phyloP scores from a whole-genome alignment of 352 stramenopile species.

The Phytopythium chamaehyphon region DNA sequence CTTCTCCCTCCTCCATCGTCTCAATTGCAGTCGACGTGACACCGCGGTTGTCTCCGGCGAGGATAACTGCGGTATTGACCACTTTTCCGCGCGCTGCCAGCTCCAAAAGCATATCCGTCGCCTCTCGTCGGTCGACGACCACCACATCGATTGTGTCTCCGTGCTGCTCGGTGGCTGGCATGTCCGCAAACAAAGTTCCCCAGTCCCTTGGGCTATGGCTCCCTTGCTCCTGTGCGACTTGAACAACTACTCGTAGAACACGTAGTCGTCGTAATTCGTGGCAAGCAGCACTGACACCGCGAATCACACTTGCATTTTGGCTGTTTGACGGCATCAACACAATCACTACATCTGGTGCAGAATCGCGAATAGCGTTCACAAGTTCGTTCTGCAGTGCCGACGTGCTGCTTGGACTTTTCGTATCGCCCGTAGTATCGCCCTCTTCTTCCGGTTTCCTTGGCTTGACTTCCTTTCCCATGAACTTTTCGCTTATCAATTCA shows the following conservation, averaged over 20 bases:
- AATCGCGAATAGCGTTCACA: constrained; percentile 20
- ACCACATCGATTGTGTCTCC: constrained; percentile 65
- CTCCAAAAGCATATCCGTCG: constrained; percentile 66
- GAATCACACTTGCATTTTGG: constrained; percentile 52
- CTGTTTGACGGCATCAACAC: constrained; percentile 59
- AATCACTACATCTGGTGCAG: constrained; percentile 46
- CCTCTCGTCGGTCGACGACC: constrained; percentile 52
- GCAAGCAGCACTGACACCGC: constrained; percentile 39
- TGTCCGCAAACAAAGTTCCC: constrained; percentile 43
- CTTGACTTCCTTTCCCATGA: constrained; percentile 7
- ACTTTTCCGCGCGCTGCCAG: constrained; percentile 57
- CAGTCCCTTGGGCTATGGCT: constrained; percentile 18
- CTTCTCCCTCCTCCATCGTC: constrained; percentile 6
- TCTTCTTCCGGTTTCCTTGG: neutral
- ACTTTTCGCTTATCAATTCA: constrained; percentile 10
- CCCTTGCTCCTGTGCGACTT: constrained; percentile 29
- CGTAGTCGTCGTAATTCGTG: constrained; percentile 38
- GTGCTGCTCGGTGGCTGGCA: constrained; percentile 46
- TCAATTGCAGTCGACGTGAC: constrained; percentile 11
- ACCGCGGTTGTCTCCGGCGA: neutral
- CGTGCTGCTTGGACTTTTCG: neutral
- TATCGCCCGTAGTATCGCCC: neutral
- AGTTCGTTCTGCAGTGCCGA: constrained; percentile 16
- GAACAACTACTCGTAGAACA: constrained; percentile 55
- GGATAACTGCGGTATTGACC: constrained; percentile 42